A percentile compares a stretch with the other conserved stretches of the same genome.
These are phyloP conservation scores for Podospora anserina DNA, from an alignment of 495 filamentous ascomycete species.

Conservation along the genomic window DNA sequence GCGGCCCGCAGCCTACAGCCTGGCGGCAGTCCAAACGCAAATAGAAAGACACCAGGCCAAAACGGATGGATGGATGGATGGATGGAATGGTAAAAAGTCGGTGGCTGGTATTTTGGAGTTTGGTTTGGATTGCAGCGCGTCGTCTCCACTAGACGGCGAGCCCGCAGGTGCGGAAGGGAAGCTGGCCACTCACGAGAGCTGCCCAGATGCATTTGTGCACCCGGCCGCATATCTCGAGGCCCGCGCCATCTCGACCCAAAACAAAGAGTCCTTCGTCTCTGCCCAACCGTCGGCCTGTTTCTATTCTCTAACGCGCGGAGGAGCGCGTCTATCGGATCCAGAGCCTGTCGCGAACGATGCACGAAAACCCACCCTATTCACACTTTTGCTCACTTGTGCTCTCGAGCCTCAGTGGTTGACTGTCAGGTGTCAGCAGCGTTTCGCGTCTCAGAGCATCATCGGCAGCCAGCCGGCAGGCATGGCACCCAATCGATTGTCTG, in stretches of 20 bases:
- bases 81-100: conserved; percentile 31
- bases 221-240: conserved; percentile 40
- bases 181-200: conserved; percentile 30
- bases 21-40: conserved; percentile 4
- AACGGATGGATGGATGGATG: conserved; percentile 36
- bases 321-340: conserved; percentile 31
- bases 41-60: conserved; percentile 16
- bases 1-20: no score
- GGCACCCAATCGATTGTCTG: conserved; percentile 17
- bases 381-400: not conserved
- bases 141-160: conserved; percentile 22
- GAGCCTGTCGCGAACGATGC: conserved; percentile 20
- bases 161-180: conserved; percentile 23
- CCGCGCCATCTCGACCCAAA: conserved; percentile 34
- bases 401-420: not conserved
- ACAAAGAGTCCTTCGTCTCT: conserved; percentile 21
- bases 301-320: conserved; percentile 33
- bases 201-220: conserved; percentile 29
- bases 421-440: conserved; percentile 3
- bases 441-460: not conserved
- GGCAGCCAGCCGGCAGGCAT: conserved; percentile 4
- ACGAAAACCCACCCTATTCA: not conserved
- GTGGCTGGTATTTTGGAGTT: conserved; percentile 6
- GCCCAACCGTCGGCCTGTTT: conserved; percentile 35
- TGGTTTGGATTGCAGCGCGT: conserved; percentile 19